These are phyloP conservation scores for Wallacemonas sp. DNA, from an alignment of 208 protist species.

Conservation along the genomic window DNA sequence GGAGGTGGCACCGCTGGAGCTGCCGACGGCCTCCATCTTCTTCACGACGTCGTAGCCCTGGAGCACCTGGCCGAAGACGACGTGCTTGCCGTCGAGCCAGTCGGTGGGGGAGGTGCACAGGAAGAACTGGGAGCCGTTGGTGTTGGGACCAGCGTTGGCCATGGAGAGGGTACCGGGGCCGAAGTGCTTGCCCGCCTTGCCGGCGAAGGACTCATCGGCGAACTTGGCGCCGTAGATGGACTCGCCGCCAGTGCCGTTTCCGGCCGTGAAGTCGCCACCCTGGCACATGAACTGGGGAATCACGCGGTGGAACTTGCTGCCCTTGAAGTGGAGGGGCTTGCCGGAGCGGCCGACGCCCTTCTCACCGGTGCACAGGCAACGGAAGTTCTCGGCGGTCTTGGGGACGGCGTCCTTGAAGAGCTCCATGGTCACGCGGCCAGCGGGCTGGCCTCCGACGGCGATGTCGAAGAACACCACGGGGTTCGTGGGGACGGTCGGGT, in stretches of 20 bases:
- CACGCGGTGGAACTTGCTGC: constrained; percentile 53
- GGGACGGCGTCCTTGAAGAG: constrained; percentile 55
- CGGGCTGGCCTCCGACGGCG: constrained; percentile 36
- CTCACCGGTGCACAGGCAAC: constrained; percentile 59
- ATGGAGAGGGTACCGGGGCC: constrained; percentile 84
- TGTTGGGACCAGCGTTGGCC: constrained; percentile 94
- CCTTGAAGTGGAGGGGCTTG: constrained; percentile 26
- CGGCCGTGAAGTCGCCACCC: constrained; percentile 60
- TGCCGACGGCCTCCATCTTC: constrained; percentile 82
- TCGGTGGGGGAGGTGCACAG: constrained; percentile 77
- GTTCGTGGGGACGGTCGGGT: constrained; percentile 80
- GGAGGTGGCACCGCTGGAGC: constrained; percentile 46
- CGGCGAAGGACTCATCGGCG: constrained; percentile 54
- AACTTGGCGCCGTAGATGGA: constrained; percentile 70
- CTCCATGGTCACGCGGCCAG: constrained; percentile 52
- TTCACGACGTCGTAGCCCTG: constrained; percentile 87
- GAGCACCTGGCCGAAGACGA: constrained; percentile 95
- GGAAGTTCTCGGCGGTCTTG: constrained; percentile 75
- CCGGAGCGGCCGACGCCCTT: constrained; percentile 53
- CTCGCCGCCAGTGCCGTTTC: constrained; percentile 63
- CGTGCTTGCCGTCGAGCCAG: constrained; percentile 96
- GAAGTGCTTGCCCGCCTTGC: constrained; percentile 67
- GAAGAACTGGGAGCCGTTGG: constrained; percentile 94
- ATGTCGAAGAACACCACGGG: constrained; percentile 64
- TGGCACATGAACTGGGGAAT: constrained; percentile 68